Percentiles rank a stretch among this genome's conserved stretches.
Evolutionary conservation across 73 alveolate genomes (phyloP).

Genomic region (Paramecium octaurelia): DNA sequence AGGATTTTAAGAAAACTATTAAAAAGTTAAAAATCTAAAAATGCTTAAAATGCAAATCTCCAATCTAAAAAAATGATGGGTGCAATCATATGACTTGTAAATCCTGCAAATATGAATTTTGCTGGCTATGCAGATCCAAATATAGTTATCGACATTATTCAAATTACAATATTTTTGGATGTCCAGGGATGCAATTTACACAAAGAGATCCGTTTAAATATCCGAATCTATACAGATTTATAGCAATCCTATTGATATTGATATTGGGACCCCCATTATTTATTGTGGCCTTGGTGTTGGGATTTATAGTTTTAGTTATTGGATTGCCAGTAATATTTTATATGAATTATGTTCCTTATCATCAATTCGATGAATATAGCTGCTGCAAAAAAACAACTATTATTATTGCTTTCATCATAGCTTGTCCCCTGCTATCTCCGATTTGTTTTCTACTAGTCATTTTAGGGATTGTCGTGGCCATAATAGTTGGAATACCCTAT

Average conservation of each 20-base stretch:
- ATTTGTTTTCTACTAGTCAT: neutral
- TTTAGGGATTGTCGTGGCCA: neutral
- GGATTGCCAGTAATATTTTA: neutral
- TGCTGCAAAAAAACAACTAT: neutral
- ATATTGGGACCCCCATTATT: neutral
- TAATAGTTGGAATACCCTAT: constrained; percentile 8
- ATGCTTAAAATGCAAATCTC: constrained; percentile 83
- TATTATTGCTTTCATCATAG: neutral
- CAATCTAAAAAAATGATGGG: constrained; percentile 84
- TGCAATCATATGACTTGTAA: constrained; percentile 96
- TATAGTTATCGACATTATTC: constrained; percentile 68
- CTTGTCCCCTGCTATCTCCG: neutral
- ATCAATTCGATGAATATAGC: neutral
- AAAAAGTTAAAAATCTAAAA: constrained; percentile 70
- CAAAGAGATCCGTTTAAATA: constrained; percentile 44
- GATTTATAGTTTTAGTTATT: neutral
- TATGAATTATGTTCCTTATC: neutral
- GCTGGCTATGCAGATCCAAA: constrained; percentile 86
- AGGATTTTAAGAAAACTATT: constrained; percentile 67
- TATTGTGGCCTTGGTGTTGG: neutral
- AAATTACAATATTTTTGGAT: constrained; percentile 70
- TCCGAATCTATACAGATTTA: neutral
- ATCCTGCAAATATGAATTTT: constrained; percentile 82
- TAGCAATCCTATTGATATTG: neutral
- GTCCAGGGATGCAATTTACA: constrained; percentile 60